Conservation (phyloP, 805 yeast species). For the Hanseniaspora nectarophila region DNA sequence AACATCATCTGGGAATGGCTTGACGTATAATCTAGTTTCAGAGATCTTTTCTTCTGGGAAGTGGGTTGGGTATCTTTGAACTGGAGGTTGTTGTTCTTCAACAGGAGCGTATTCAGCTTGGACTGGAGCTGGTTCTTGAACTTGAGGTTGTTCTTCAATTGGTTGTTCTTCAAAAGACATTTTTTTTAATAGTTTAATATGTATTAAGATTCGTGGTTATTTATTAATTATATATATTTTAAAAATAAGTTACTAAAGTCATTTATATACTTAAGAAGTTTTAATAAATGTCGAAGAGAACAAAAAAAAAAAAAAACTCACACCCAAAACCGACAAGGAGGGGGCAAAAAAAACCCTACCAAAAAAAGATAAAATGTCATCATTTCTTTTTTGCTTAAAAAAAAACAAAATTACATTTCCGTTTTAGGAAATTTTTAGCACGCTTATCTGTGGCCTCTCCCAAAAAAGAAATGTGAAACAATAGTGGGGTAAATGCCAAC, state of each 20-base stretch:
- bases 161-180: slow-evolving; percentile 21
- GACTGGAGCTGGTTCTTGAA: slow-evolving; percentile 14
- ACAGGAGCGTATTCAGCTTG: slow-evolving; percentile 14
- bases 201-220: background rate
- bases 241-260: background rate
- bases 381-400: too few relatives aligned
- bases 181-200: background rate
- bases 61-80: slow-evolving; percentile 16
- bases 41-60: slow-evolving; percentile 31
- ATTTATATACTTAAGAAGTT: too few relatives aligned
- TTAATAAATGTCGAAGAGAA: too few relatives aligned
- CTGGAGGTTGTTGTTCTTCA: slow-evolving; percentile 15
- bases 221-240: background rate
- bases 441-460: too few relatives aligned
- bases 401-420: too few relatives aligned
- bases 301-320: too few relatives aligned
- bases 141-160: slow-evolving; percentile 17
- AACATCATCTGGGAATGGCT: slow-evolving; percentile 50
- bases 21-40: slow-evolving; percentile 41
- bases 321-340: too few relatives aligned
- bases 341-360: too few relatives aligned
- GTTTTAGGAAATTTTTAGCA: too few relatives aligned
- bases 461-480: too few relatives aligned
- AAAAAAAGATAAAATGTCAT: too few relatives aligned
- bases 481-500: too few relatives aligned